Percentiles rank a stretch among this genome's conserved stretches.
These are phyloP conservation scores for Ustilago xerochloae DNA, from an alignment of 1,284 basidiomycete genomes.

Conservation along the genomic window DNA sequence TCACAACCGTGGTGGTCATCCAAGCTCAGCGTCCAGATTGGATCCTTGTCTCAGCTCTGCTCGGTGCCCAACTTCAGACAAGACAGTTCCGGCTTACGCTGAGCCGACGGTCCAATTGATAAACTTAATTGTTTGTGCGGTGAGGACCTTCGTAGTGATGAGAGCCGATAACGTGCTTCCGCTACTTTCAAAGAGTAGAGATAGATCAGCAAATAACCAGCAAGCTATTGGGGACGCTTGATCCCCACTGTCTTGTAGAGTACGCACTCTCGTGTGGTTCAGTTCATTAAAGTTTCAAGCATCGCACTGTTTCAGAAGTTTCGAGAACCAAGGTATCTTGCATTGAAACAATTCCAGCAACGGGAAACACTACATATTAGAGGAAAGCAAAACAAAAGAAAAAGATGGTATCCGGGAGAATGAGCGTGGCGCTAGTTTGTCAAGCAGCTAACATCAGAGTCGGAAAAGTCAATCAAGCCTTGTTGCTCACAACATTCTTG, in stretches of 20 bases:
- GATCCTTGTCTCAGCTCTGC: neutral
- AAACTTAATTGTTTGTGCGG: neutral
- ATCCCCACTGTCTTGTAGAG: no score
- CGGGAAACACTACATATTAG: conserved; percentile 6
- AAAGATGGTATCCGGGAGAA: neutral
- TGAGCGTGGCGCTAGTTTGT: neutral
- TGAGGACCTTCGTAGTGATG: conserved; percentile 11
- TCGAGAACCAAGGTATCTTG: conserved; percentile 5
- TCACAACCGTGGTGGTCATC: conserved; percentile 3
- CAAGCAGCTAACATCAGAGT: neutral
- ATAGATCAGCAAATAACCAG: no score
- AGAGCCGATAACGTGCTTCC: conserved; percentile 13
- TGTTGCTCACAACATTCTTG: conserved; percentile 37
- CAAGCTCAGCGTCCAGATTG: conserved; percentile 13
- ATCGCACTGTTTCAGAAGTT: neutral
- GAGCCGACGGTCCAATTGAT: neutral
- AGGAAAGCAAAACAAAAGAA: neutral
- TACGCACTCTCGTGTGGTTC: no score
- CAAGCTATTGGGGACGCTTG: no score
- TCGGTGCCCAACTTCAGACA: neutral
- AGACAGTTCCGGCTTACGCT: neutral
- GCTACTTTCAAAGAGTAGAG: no score
- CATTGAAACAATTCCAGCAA: neutral
- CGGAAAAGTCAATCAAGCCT: conserved; percentile 13
- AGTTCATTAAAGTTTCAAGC: no score